Conservation (phyloP, 2,329 filamentous ascomycete species). For the Penicillium fuscoglaucum region DNA sequence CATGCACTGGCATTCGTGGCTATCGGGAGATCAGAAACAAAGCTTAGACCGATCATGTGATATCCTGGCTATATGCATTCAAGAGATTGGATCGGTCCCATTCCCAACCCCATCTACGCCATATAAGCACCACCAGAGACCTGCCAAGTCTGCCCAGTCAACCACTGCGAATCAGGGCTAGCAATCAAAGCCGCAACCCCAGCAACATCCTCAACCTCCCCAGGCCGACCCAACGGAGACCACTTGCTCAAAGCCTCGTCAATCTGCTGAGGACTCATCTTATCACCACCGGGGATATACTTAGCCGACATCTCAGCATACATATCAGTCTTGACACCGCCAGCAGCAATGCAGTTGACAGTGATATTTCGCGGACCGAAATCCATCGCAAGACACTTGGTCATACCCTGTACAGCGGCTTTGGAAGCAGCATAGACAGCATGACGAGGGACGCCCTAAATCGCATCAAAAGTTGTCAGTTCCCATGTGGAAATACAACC, state of each 20-base stretch:
- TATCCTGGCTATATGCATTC: neutral
- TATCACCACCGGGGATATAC: slow-evolving; percentile 23
- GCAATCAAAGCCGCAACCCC: slow-evolving; percentile 25
- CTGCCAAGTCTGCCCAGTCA: slow-evolving; percentile 28
- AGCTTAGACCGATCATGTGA: neutral
- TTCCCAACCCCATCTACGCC: slow-evolving; percentile 7
- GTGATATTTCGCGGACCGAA: slow-evolving; percentile 26
- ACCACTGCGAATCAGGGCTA: slow-evolving; percentile 26
- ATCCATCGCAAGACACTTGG: slow-evolving; percentile 26
- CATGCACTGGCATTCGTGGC: neutral
- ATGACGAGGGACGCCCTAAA: slow-evolving; percentile 22
- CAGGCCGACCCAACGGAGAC: slow-evolving; percentile 23
- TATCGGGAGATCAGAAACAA: neutral
- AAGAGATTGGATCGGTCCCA: neutral
- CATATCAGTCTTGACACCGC: slow-evolving; percentile 27
- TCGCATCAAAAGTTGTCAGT: neutral
- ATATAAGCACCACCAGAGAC: slow-evolving; percentile 26
- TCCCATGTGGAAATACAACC: neutral
- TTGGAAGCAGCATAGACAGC: slow-evolving; percentile 27
- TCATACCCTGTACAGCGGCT: slow-evolving; percentile 25
- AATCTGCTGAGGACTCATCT: slow-evolving; percentile 21
- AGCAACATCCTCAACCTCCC: slow-evolving; percentile 22
- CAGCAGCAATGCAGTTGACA: slow-evolving; percentile 27
- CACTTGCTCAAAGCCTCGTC: slow-evolving; percentile 23
- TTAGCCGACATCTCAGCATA: slow-evolving; percentile 23